phyloP scores from a whole-genome alignment of 305 asterid genomes.

The Solanum hybrid region DNA sequence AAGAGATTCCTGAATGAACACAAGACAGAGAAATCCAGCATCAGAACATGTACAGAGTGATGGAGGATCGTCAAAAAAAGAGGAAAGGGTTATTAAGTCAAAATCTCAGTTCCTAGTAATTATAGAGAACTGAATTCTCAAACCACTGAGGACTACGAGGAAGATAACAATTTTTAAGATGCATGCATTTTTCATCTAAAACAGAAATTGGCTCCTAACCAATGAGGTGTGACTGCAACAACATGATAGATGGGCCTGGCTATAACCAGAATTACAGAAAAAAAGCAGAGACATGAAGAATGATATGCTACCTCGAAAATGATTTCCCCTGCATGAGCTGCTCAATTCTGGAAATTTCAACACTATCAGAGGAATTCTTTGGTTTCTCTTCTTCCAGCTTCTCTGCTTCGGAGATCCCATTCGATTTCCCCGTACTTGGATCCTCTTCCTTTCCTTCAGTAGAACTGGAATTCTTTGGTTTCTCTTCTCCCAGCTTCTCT shows the following conservation, averaged over 20 bases:
- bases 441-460: constrained; percentile 29
- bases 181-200: neutral
- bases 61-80: neutral
- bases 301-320: constrained; percentile 49
- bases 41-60: neutral
- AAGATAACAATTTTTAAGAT: neutral
- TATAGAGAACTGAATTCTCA: neutral
- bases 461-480: constrained; percentile 19
- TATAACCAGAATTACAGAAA: neutral
- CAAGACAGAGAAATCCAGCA: neutral
- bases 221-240: neutral
- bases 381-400: constrained; percentile 11
- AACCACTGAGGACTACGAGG: neutral
- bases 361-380: constrained; percentile 14
- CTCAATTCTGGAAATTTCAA: constrained; percentile 54
- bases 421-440: constrained; percentile 9
- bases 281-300: neutral
- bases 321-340: constrained; percentile 54
- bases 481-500: constrained; percentile 10
- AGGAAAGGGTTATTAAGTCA: neutral
- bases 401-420: neutral
- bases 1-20: neutral
- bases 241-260: neutral
- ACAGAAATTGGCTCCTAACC: neutral
- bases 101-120: neutral